Base-by-base conservation (phyloP, 768 basidiomycete genomes). In the Psilocybe tampanensis region DNA sequence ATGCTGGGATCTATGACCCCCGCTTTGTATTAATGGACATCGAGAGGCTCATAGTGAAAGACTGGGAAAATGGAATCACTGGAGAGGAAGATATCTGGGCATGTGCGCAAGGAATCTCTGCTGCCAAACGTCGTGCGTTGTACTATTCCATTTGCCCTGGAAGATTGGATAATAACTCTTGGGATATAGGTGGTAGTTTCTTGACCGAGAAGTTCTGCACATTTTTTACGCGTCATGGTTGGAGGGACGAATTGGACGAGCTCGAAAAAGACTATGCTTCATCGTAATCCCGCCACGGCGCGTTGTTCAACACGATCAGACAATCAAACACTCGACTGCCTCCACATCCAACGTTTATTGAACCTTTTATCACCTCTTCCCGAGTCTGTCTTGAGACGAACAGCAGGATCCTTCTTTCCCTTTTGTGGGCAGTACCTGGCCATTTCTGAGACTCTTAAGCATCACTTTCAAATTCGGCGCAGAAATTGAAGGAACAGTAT, bases 1-100 rank as follows among this genome's bases (percentile, higher is more conserved):
- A 13, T 6, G 55, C 19, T 22, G 21, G 47, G 18, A 22, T 49
- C 17, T 33, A 24, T 13, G 60, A 61, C 23, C 56, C 47, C 18
- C 60, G 60, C 15, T 52, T 61, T 41, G 48, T 61, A 3, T 22
- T 49, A 21, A 47, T 61, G 45, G 18, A 52, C 26, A 43, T 54
- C 8, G 23, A 42, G 22, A 39, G 56, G 0, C 55, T 45, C 24
- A 32, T 49, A 1, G 19, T 57, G 7, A 34, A 13, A 23, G 53
- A 50, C 41, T 60, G 60, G 60, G 23, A 56, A 9, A 39, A 52
- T 11, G 19, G 55, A 21, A 44, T 41, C 11, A 22, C 39, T 6
- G 60, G 60, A 22, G 18, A 43, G 18, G 18, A 48, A 42, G 44
- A 58, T 55, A 54, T 61, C 33, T 61, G 60, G 60, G 48, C 34